Conservation (phyloP, 1,139 yeast genomes). For the Protomyces inouyei region DNA sequence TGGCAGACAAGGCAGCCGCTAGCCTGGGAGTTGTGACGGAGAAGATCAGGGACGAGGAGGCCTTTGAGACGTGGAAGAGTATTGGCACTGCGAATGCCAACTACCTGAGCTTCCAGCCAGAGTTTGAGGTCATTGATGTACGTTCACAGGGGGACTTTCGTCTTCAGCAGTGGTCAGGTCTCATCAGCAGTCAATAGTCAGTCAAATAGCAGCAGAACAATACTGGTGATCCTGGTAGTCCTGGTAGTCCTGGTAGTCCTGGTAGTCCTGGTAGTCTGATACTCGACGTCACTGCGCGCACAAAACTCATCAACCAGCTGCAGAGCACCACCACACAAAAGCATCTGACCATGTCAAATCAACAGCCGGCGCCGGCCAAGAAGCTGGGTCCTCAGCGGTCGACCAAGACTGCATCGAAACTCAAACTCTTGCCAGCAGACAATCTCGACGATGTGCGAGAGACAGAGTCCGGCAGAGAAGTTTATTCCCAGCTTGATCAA, state of each 20-base stretch:
- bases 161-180: background rate
- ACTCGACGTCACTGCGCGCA: no score
- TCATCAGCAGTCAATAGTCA: no score
- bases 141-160: background rate
- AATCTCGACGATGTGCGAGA: constrained; percentile 28
- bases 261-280: no score
- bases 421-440: constrained; percentile 53
- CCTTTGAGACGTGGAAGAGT: constrained; percentile 36
- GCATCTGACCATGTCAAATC: background rate
- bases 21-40: constrained; percentile 38
- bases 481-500: constrained; percentile 38
- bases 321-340: no score
- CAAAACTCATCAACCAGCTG: background rate
- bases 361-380: constrained; percentile 9
- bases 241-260: no score
- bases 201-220: no score
- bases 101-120: background rate
- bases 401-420: constrained; percentile 59
- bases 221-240: no score
- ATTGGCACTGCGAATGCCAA: background rate
- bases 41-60: constrained; percentile 59
- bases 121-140: background rate
- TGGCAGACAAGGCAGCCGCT: constrained; percentile 54
- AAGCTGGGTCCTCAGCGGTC: constrained; percentile 57
- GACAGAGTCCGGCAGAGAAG: constrained; percentile 31